Percentiles rank a stretch among this genome's conserved stretches.
These are phyloP conservation scores for Acorus calamus DNA, from an alignment of 106 monocot species.

Conservation along the genomic window DNA sequence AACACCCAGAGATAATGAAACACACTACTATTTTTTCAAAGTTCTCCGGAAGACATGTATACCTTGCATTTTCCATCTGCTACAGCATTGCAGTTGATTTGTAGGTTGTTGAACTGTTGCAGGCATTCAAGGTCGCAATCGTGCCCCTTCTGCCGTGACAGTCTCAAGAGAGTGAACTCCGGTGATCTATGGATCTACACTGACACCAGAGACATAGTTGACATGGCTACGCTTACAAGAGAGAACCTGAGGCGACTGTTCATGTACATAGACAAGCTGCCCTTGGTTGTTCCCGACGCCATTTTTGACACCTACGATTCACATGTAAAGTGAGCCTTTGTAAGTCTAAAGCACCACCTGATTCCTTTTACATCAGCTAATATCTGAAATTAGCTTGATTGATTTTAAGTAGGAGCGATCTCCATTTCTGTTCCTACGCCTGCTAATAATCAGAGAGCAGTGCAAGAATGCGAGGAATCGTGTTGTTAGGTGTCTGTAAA, in stretches of 20 bases:
- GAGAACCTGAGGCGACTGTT: conserved; percentile 53
- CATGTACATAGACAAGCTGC: conserved; percentile 64
- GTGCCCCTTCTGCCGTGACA: conserved; percentile 77
- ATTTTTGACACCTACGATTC: conserved; percentile 30
- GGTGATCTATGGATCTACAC: conserved; percentile 50
- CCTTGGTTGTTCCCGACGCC: conserved; percentile 32
- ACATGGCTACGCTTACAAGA: conserved; percentile 27
- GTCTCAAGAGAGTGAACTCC: conserved; percentile 28
- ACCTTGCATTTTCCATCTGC: too few species aligned
- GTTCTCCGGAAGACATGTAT: too few species aligned
- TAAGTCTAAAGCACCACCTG: neutral
- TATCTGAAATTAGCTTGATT: neutral
- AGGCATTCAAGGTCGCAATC: conserved; percentile 64
- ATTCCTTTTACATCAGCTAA: neutral
- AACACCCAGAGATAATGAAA: too few species aligned
- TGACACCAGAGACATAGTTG: conserved; percentile 36
- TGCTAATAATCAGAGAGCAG: conserved; percentile 9
- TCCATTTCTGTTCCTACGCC: neutral
- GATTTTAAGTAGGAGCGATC: conserved; percentile 11
- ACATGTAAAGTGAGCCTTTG: conserved; percentile 21
- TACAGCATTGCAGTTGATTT: too few species aligned
- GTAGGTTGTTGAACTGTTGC: neutral
- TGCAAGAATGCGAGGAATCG: neutral
- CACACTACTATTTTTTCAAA: too few species aligned
- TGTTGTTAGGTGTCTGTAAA: conserved; percentile 1